Evolutionary conservation across 2,329 filamentous ascomycete species (phyloP), one percentile per base, ranked within the genome.

Genomic region (Penicillium capsulatum): DNA sequence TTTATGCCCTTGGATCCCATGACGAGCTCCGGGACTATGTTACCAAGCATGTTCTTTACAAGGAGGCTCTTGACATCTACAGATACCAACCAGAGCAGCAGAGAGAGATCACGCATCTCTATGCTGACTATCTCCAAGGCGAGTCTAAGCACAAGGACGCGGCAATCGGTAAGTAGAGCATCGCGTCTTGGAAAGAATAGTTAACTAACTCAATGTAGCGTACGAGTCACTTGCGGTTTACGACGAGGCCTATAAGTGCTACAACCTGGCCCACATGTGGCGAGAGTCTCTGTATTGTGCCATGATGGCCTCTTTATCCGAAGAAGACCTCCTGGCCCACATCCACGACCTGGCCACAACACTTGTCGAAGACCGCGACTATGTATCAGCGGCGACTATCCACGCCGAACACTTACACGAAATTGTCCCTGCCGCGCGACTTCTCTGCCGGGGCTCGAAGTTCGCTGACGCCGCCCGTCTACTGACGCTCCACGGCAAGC

Each of bases 381-480:
- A 87, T 66, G 70, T 77, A 29, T 75, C 84, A 1, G 90, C 91
- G 0, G 86, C 89, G 1, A 81, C 78, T 1, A 84, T 98, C 48
- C 76, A 94, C 48, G 71, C 84, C 4, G 88, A 96, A 40, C 86
- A 97, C 63, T 80, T 96, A 22, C 66, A 73, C 40, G 85, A 91
- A 29, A 67, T 88, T 40, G 75, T 83, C 30, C 72, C 71, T 3
- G 86, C 89, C 10, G 78, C 86, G 34, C 77, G 76, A n/a, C 80
- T 83, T 22, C 79, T 94, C 36, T 97, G 92, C 74, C 87, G 84
- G 59, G 91, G 85, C 34, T 89, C 88, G 57, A 79, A 81, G 54
- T 98, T 96, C 62, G 79, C 84, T 34, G 87, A 95, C 54, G 92
- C 92, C n/a, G 80, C 90, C 53, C 86, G 90, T 22, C 71, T 94